Evolutionary conservation across 2,329 filamentous ascomycete species (phyloP).

Genomic region (Paecilomyces fulvus): DNA sequence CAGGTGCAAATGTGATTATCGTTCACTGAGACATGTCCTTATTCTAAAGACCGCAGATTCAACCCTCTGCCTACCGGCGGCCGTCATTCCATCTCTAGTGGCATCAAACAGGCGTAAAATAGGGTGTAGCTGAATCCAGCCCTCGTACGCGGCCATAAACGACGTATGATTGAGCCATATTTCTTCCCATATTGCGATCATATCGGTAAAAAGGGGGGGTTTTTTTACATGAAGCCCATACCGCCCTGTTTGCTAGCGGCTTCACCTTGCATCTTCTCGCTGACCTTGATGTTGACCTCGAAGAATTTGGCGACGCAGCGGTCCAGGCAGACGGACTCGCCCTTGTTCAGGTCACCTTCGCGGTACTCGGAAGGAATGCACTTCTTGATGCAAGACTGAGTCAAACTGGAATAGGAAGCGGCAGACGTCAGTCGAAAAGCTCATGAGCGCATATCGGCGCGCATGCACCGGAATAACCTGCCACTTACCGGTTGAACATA

Average conservation of each 20-base stretch:
- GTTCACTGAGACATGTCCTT: not conserved
- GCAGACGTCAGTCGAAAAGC: not conserved
- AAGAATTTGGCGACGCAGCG: slow-evolving; percentile 98
- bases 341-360: slow-evolving; percentile 96
- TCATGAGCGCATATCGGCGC: not conserved
- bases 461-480: not conserved
- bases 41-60: not conserved
- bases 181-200: not conserved
- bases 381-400: slow-evolving; percentile 85
- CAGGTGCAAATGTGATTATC: not conserved
- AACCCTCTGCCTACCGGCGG: not conserved
- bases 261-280: slow-evolving; percentile 90
- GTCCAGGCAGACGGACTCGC: slow-evolving; percentile 96
- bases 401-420: slow-evolving; percentile 49
- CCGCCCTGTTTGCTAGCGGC: slow-evolving; percentile 57
- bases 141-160: not conserved
- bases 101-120: not conserved
- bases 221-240: slow-evolving; percentile 37
- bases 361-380: slow-evolving; percentile 89
- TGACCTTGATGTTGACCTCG: slow-evolving; percentile 95
- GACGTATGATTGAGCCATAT: not conserved
- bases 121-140: not conserved
- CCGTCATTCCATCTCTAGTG: not conserved
- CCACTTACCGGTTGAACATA: slow-evolving; percentile 86
- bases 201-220: not conserved